Evolutionary conservation across 2,329 filamentous ascomycete genomes (phyloP).

Genomic region (Beauveria sp.): DNA sequence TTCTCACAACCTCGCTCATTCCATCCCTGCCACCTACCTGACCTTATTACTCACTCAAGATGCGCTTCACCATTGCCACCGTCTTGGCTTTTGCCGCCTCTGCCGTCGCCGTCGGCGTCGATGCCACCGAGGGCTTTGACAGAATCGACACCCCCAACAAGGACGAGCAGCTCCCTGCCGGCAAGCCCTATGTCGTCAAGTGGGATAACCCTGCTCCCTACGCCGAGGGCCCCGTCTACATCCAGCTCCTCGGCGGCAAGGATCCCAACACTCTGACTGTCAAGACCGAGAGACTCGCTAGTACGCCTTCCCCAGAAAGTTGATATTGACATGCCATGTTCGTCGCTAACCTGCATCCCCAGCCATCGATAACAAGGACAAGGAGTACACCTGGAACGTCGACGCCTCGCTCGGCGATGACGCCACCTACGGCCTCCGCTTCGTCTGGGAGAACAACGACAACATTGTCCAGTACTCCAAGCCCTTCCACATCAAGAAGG

Average conservation of each 20-base stretch:
- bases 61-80: constrained; percentile 45
- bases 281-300: constrained; percentile 33
- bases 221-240: constrained; percentile 37
- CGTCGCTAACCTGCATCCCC: not conserved
- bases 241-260: constrained; percentile 48
- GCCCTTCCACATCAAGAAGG: constrained; percentile 47
- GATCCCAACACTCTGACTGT: constrained; percentile 34
- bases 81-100: constrained; percentile 44
- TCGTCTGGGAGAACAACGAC: constrained; percentile 41
- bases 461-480: constrained; percentile 53
- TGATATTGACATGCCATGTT: not conserved
- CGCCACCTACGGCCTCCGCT: constrained; percentile 49
- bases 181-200: constrained; percentile 40
- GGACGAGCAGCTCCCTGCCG: constrained; percentile 38
- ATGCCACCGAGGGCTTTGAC: constrained; percentile 49
- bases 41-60: constrained; percentile 30
- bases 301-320: constrained; percentile 34
- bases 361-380: constrained; percentile 35
- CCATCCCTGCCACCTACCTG: not conserved
- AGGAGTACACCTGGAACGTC: constrained; percentile 44
- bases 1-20: not conserved
- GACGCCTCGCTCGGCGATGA: constrained; percentile 34
- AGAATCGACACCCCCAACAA: constrained; percentile 40
- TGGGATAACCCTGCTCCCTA: constrained; percentile 40
- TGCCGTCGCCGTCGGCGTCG: constrained; percentile 31